Evolutionary conservation across 768 basidiomycete species (phyloP).

Genomic region (Dacryopinax primogenitus): DNA sequence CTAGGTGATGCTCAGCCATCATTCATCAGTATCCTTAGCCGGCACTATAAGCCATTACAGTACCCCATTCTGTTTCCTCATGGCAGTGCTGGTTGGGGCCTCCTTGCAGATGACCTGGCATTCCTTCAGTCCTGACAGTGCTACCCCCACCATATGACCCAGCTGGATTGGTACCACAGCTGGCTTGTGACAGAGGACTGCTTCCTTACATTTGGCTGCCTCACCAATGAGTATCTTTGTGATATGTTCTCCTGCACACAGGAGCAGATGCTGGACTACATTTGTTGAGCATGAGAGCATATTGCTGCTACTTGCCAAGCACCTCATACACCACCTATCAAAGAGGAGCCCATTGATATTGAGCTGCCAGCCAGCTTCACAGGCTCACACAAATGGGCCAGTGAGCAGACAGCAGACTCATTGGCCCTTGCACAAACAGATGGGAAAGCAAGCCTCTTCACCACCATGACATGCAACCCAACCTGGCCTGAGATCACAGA

Average conservation of each 20-base stretch:
- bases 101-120: neutral
- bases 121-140: too few species aligned
- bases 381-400: neutral
- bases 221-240: conserved; percentile 10
- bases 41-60: neutral
- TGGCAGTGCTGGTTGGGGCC: neutral
- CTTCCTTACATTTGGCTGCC: neutral
- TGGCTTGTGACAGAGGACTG: conserved; percentile 4
- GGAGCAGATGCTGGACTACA: conserved; percentile 4
- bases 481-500: conserved; percentile 31
- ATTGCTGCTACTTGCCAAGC: neutral
- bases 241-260: conserved; percentile 9
- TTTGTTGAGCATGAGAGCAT: conserved; percentile 12
- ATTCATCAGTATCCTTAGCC: neutral
- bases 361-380: conserved; percentile 12
- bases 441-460: conserved; percentile 29
- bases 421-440: conserved; percentile 26
- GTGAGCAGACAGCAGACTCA: conserved; percentile 21
- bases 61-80: neutral
- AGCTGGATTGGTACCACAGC: conserved; percentile 1
- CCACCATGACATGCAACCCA: conserved; percentile 34
- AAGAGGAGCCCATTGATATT: neutral
- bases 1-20: neutral
- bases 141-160: neutral
- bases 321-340: neutral